Evolutionary conservation across 208 protist species (phyloP).

Genomic region (Borovskyia barvae): DNA sequence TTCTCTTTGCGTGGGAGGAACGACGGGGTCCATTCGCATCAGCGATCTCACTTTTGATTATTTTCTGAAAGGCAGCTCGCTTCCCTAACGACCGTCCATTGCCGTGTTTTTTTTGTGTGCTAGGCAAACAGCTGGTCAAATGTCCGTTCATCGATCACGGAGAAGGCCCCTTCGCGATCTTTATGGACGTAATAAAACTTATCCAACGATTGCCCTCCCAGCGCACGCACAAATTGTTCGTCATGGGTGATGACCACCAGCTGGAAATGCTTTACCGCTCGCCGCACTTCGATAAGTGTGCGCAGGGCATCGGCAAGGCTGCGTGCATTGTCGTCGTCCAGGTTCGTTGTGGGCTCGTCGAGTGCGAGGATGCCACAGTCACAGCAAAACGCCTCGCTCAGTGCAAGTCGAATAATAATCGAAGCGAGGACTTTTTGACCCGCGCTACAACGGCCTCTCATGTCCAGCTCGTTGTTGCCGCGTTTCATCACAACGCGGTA

Average conservation of each 20-base stretch:
- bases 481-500: slow-evolving; percentile 97
- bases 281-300: slow-evolving; percentile 78
- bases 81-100: too few relatives aligned
- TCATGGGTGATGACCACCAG: slow-evolving; percentile 99
- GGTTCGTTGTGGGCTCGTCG: slow-evolving; percentile 99
- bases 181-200: slow-evolving; percentile 90
- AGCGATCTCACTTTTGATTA: too few relatives aligned
- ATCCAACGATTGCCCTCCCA: slow-evolving; percentile 81
- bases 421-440: slow-evolving; percentile 98
- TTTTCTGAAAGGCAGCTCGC: too few relatives aligned
- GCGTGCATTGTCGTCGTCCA: slow-evolving; percentile 95
- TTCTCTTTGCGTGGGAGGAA: too few relatives aligned
- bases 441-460: slow-evolving; percentile 98
- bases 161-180: slow-evolving; percentile 88
- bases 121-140: slow-evolving; percentile 86
- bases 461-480: slow-evolving; percentile 95
- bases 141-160: slow-evolving; percentile 84
- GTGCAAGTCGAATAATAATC: slow-evolving; percentile 98
- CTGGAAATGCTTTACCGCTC: slow-evolving; percentile 94
- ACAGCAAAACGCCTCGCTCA: slow-evolving; percentile 98
- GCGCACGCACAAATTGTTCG: slow-evolving; percentile 96
- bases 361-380: slow-evolving; percentile 99
- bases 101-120: too few relatives aligned
- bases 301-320: slow-evolving; percentile 81
- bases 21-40: too few relatives aligned